These are phyloP conservation scores for Yueomyces sp. DNA, from an alignment of 805 yeast species.

Conservation along the genomic window DNA sequence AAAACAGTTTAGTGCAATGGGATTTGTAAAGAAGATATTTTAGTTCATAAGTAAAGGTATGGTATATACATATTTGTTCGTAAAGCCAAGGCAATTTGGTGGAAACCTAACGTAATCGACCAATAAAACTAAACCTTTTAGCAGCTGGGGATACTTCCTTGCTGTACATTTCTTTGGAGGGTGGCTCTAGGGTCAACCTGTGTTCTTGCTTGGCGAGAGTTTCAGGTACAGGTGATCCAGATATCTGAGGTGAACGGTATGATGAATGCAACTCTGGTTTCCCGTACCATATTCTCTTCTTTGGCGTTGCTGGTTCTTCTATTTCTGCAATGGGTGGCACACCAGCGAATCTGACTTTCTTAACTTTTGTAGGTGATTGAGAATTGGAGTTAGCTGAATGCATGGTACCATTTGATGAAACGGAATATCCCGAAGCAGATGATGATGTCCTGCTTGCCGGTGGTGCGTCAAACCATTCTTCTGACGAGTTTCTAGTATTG, in stretches of 20 bases:
- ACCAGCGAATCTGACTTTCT: constrained; percentile 24
- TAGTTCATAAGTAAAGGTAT: too few species aligned
- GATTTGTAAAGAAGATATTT: too few species aligned
- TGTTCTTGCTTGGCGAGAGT: too few species aligned
- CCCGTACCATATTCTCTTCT: background rate
- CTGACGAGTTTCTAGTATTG: background rate
- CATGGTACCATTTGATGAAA: background rate
- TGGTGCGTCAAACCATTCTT: background rate
- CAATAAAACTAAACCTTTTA: too few species aligned
- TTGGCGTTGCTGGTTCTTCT: constrained; percentile 11
- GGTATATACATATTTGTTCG: too few species aligned
- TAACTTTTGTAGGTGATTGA: constrained; percentile 1
- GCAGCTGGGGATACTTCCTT: too few species aligned
- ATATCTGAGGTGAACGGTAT: background rate
- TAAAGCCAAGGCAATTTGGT: too few species aligned
- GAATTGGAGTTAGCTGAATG: background rate
- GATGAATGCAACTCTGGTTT: background rate
- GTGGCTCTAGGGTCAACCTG: too few species aligned
- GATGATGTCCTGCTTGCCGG: background rate
- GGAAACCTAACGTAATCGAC: too few species aligned
- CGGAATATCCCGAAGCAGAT: background rate
- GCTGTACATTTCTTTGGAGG: too few species aligned
- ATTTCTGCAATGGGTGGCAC: constrained; percentile 23
- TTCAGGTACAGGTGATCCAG: background rate
- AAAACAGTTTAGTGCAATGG: too few species aligned